Evolutionary conservation across 2,329 filamentous ascomycete genomes (phyloP).

Genomic region (Cryphonectria radicalis): DNA sequence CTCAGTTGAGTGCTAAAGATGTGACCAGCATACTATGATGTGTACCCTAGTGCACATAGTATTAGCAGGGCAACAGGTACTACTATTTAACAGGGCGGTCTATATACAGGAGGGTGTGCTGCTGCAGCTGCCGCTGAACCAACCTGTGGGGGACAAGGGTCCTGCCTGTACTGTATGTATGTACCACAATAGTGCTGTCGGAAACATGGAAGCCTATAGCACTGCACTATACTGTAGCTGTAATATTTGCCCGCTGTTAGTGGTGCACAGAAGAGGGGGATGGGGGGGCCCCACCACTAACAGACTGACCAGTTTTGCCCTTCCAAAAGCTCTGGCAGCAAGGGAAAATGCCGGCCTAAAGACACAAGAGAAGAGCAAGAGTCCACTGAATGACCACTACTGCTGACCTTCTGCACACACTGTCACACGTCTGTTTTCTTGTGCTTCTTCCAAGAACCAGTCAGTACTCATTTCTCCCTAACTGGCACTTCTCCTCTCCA

Average conservation of each 20-base stretch:
- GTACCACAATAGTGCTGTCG: background rate
- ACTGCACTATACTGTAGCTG: background rate
- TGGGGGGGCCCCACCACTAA: background rate
- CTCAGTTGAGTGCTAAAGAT: background rate
- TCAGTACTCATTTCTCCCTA: background rate
- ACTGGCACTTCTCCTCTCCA: background rate
- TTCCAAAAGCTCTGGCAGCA: background rate
- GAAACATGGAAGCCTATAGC: slow-evolving; percentile 13
- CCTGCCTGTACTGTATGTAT: background rate
- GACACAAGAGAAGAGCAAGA: background rate
- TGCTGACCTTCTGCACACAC: background rate
- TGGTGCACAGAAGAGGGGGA: slow-evolving; percentile 7
- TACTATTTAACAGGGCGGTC: too few relatives aligned
- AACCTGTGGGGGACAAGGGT: background rate
- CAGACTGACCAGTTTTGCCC: background rate
- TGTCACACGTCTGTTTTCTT: background rate
- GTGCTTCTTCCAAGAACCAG: background rate
- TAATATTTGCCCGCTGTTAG: background rate
- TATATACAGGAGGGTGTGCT: too few relatives aligned
- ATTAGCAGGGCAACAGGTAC: background rate
- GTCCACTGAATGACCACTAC: background rate
- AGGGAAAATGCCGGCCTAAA: background rate
- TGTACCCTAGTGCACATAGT: background rate
- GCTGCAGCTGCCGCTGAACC: too few relatives aligned
- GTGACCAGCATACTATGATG: background rate